phyloP scores from a whole-genome alignment of 805 yeast genomes.

The Yamadazyma kitorensis region DNA sequence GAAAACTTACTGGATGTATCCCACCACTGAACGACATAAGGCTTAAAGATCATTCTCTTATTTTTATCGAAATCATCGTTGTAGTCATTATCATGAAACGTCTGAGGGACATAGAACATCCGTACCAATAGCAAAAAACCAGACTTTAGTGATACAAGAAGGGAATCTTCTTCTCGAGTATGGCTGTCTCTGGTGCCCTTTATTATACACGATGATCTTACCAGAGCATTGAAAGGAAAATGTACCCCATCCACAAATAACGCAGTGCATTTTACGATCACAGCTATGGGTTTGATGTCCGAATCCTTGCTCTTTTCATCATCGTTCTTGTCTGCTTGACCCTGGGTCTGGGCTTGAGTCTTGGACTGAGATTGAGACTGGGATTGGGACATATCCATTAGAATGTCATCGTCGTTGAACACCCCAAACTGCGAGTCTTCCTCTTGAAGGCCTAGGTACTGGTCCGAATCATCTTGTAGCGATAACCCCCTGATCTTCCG shows the following conservation, averaged over 20 bases:
- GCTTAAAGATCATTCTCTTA: slow-evolving; percentile 28
- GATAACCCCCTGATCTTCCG: slow-evolving; percentile 32
- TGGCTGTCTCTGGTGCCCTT: slow-evolving; percentile 18
- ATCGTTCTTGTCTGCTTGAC: neutral
- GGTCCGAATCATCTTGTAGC: slow-evolving; percentile 37
- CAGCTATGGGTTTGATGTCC: slow-evolving; percentile 6
- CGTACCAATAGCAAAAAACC: slow-evolving; percentile 40
- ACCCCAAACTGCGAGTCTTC: slow-evolving; percentile 39
- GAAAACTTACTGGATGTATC: slow-evolving; percentile 16
- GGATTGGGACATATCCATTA: slow-evolving; percentile 2
- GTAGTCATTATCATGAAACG: slow-evolving; percentile 23
- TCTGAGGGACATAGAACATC: slow-evolving; percentile 34
- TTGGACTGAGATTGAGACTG: neutral
- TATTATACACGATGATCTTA: slow-evolving; percentile 30
- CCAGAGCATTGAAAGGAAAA: slow-evolving; percentile 28
- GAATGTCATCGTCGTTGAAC: slow-evolving; percentile 30
- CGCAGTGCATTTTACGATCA: slow-evolving; percentile 32
- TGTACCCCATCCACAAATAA: slow-evolving; percentile 27
- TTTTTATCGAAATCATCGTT: slow-evolving; percentile 11
- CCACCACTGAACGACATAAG: slow-evolving; percentile 55
- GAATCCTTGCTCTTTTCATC: slow-evolving; percentile 1
- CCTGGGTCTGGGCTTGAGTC: neutral
- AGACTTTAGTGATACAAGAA: slow-evolving; percentile 37
- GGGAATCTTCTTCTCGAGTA: slow-evolving; percentile 32
- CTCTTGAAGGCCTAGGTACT: slow-evolving; percentile 27